phyloP scores from a whole-genome alignment of 257 asterid genomes.

The Fraxinus quadrangulata region DNA sequence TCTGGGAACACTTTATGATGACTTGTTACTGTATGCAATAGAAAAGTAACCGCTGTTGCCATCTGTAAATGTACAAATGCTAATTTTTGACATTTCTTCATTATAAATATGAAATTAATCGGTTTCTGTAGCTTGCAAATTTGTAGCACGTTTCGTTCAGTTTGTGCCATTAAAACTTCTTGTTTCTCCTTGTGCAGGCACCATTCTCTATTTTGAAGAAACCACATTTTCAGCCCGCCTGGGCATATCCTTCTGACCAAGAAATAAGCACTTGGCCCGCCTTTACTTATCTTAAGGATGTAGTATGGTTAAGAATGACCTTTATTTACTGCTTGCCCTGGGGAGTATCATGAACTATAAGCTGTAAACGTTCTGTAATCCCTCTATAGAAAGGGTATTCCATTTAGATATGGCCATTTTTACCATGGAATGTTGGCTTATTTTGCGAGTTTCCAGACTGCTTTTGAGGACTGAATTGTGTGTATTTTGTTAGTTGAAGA shows the following conservation, averaged over 20 bases:
- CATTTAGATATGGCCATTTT: slow-evolving; percentile 34
- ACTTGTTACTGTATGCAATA: neutral
- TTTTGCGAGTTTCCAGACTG: slow-evolving; percentile 1
- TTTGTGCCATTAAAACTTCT: neutral
- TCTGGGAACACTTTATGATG: neutral
- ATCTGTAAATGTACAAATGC: neutral
- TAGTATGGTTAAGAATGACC: slow-evolving; percentile 24
- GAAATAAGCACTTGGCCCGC: slow-evolving; percentile 27
- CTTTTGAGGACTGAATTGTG: neutral
- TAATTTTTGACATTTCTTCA: neutral
- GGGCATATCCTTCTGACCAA: slow-evolving; percentile 6
- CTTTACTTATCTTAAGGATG: slow-evolving; percentile 16
- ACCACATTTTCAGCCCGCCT: slow-evolving; percentile 22
- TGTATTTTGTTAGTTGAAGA: neutral
- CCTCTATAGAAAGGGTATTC: slow-evolving; percentile 22
- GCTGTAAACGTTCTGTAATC: slow-evolving; percentile 3
- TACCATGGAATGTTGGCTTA: slow-evolving; percentile 9
- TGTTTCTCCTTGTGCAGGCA: slow-evolving; percentile 28
- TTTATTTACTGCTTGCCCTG: slow-evolving; percentile 15
- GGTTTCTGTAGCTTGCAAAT: neutral
- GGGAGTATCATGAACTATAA: slow-evolving; percentile 21
- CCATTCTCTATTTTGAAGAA: slow-evolving; percentile 17
- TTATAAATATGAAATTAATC: neutral
- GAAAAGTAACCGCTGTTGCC: too few relatives aligned
- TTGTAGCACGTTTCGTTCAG: slow-evolving; percentile 2